phyloP scores from a whole-genome alignment of 2,329 filamentous ascomycete species.

The Diplodia sapinea region DNA sequence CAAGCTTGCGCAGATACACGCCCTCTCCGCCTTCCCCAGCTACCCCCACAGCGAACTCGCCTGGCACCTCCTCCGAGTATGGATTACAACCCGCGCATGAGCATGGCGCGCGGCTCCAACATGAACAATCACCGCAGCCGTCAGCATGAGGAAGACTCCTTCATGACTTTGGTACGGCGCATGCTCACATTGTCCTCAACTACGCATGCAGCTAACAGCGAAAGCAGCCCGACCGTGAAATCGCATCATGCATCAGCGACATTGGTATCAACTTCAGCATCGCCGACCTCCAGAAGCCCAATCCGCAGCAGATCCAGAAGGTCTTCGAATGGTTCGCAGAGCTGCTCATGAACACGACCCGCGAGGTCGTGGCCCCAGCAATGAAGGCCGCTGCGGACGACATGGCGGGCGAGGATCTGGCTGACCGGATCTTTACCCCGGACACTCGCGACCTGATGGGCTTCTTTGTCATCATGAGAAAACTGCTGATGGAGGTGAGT shows the following conservation, averaged over 20 bases:
- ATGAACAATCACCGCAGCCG: constrained; percentile 49
- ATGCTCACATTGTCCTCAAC: not conserved
- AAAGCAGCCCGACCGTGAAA: constrained; percentile 71
- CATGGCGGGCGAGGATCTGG: constrained; percentile 74
- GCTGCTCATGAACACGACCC: constrained; percentile 88
- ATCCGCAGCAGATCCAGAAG: constrained; percentile 92
- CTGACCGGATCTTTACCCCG: constrained; percentile 76
- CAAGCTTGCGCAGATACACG: constrained; percentile 29
- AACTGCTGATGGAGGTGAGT: constrained; percentile 71
- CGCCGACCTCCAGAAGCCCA: constrained; percentile 89
- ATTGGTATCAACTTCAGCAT: constrained; percentile 90
- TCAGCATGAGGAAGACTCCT: constrained; percentile 55
- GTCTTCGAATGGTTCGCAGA: constrained; percentile 98
- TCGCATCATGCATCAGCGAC: constrained; percentile 95
- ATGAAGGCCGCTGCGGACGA: constrained; percentile 93
- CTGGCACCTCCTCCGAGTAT: constrained; percentile 41
- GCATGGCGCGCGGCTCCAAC: constrained; percentile 53
- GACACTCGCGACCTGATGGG: constrained; percentile 95
- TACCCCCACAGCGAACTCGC: constrained; percentile 24
- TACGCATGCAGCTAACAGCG: constrained; percentile 33
- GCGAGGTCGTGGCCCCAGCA: constrained; percentile 90
- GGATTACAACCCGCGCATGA: constrained; percentile 59
- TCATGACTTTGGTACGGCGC: constrained; percentile 56
- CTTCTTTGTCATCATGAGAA: constrained; percentile 85
- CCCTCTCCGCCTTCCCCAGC: not conserved